Evolutionary conservation across 177 flowering plant genomes (phyloP), one percentile per base, ranked within the genome.

Genomic region (Vitis hybrid): DNA sequence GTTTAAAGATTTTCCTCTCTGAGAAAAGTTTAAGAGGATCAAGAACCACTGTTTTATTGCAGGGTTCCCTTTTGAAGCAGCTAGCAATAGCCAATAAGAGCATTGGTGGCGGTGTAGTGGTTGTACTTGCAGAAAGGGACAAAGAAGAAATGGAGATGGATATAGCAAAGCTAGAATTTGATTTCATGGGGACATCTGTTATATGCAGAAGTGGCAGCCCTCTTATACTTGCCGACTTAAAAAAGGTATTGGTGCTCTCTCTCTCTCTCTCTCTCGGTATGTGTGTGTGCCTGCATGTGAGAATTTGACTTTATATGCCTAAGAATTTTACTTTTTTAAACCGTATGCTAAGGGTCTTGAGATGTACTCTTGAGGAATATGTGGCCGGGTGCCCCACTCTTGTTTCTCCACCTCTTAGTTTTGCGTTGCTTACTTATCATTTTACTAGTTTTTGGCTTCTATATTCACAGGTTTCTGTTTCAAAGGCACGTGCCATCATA

Each of bases 191-290:
- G 59, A 90, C 98, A 65, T 88, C 90, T 66, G 92, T 94, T 18
- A 90, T 94, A 65, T 94, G 98, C 72, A 90, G 98, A 80, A 91
- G 98, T 79, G 98, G 98, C 51, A 91, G 97, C 78, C 96, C 98
- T 78, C 94, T 91, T 61, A 90, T 94, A 70, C 79, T 94, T 49
- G 97, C 97, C 48, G 98, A 94, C 72, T 77, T 94, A 52, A 90
- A 94, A 72, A 94, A 94, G 91, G 98, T 91, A 72, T 26, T 26
- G 29, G 5, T 26, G 29, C 29, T 26, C 29, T 26, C 29, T 26
- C 29, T 26, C 29, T 26, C 29, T 26, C 29, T 26, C 29, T 26
- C 5, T 2, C 21, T 60, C 26, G 3, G 29, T 26, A 26, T 26
- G 29, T 26, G 29, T 26, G 29, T 26, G 29, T 26, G 29, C 29